A percentile compares a stretch with the other conserved stretches of the same genome.
Evolutionary conservation across 139 green algal species (phyloP).

Genomic region (Bryopsis sp.): DNA sequence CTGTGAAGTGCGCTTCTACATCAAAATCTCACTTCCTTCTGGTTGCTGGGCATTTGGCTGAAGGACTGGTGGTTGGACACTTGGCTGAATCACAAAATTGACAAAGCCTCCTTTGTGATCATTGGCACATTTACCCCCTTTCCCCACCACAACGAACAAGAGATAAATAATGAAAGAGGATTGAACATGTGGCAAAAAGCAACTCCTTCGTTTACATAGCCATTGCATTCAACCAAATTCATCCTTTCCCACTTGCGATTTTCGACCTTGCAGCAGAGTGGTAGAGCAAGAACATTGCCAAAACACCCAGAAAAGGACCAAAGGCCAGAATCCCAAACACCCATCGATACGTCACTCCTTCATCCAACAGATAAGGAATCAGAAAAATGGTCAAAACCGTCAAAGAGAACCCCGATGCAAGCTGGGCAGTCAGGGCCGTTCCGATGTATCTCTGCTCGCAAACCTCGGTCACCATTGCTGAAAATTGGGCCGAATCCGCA

Average conservation of each 20-base stretch:
- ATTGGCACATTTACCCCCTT: no score
- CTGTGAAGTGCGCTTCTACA: no score
- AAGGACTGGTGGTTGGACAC: no score
- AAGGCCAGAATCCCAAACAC: background rate
- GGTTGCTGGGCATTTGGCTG: no score
- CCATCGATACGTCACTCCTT: slow-evolving; percentile 1
- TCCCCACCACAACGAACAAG: no score
- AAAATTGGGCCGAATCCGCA: background rate
- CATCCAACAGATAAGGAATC: background rate
- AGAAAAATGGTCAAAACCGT: slow-evolving; percentile 2
- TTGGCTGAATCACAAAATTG: no score
- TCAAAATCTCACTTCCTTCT: no score
- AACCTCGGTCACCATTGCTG: background rate
- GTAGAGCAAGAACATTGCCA: background rate
- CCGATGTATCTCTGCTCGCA: background rate
- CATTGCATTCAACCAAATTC: no score
- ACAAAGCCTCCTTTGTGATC: no score
- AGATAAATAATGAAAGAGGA: no score
- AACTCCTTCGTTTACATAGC: no score
- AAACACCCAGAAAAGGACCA: background rate
- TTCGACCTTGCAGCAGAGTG: background rate
- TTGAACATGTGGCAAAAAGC: no score
- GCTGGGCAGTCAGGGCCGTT: background rate
- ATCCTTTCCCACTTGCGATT: background rate
- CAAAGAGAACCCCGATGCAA: background rate